Conservation (phyloP, 352 stramenopile genomes). For the Phytophthora cajani region DNA sequence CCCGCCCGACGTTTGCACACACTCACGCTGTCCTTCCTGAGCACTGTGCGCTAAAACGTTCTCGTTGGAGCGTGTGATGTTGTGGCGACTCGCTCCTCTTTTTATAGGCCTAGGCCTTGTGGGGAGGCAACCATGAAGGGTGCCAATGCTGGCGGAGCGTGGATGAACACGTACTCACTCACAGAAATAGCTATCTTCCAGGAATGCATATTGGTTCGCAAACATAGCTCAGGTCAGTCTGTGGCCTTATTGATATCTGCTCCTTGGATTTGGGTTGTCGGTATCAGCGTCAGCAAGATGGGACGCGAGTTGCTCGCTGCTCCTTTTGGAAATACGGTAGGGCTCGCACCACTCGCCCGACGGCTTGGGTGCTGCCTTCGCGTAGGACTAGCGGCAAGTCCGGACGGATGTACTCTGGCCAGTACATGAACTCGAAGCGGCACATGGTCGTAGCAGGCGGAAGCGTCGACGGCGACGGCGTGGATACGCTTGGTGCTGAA, state of each 20-base stretch:
- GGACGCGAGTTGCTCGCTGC: constrained; percentile 46
- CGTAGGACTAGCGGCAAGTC: constrained; percentile 80
- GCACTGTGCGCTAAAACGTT: not conserved
- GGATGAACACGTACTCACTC: constrained; percentile 9
- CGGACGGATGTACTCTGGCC: constrained; percentile 82
- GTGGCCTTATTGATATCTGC: not conserved
- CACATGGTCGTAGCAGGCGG: constrained; percentile 56
- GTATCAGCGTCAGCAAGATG: constrained; percentile 47
- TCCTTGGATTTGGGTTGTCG: not conserved
- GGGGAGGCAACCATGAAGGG: not conserved
- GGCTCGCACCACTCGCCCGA: constrained; percentile 70
- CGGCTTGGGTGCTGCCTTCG: constrained; percentile 69
- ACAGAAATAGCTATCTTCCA: constrained; percentile 22
- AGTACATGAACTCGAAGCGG: constrained; percentile 90
- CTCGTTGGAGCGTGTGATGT: constrained; percentile 3
- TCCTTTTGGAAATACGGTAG: constrained; percentile 57
- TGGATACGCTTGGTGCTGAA: constrained; percentile 2
- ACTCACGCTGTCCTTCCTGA: not conserved
- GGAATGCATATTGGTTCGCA: constrained; percentile 12
- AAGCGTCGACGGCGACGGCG: constrained; percentile 14
- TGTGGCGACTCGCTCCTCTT: constrained; percentile 1
- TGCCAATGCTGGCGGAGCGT: constrained; percentile 2
- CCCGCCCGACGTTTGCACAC: constrained; percentile 1
- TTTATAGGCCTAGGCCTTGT: constrained; percentile 25
- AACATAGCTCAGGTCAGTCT: constrained; percentile 21